phyloP scores from a whole-genome alignment of 1,284 basidiomycete genomes.

The Phellinidium pouzarii region DNA sequence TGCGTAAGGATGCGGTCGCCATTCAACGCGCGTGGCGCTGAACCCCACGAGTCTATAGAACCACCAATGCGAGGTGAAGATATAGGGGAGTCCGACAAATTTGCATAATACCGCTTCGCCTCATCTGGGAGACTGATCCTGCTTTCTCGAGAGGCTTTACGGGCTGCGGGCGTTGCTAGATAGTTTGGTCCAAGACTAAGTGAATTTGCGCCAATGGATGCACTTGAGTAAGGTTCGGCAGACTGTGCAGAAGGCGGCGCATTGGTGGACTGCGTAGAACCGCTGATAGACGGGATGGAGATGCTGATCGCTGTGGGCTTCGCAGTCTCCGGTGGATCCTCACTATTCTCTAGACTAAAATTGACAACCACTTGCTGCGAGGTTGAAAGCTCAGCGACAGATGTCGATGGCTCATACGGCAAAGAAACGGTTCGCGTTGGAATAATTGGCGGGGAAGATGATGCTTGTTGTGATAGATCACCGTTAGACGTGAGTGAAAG shows the following conservation, averaged over 20 bases:
- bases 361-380: constrained; percentile 22
- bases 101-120: constrained; percentile 60
- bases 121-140: constrained; percentile 67
- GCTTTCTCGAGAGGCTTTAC: constrained; percentile 44
- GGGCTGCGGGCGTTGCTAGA: constrained; percentile 12
- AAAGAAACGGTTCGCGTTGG: constrained; percentile 37
- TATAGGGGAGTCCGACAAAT: constrained; percentile 55
- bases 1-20: constrained; percentile 10
- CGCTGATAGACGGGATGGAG: constrained; percentile 8
- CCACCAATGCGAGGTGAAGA: constrained; percentile 38
- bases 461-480: constrained; percentile 3
- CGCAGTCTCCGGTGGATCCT: constrained; percentile 11
- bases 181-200: constrained; percentile 15
- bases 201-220: constrained; percentile 11
- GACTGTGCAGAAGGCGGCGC: not conserved
- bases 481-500: not conserved
- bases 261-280: constrained; percentile 1
- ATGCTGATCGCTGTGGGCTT: constrained; percentile 11
- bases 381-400: constrained; percentile 24
- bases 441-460: constrained; percentile 36
- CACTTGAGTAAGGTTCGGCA: not conserved
- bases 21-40: constrained; percentile 9
- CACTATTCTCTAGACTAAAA: constrained; percentile 3
- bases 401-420: constrained; percentile 20
- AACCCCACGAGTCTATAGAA: constrained; percentile 4